Conservation (phyloP, 1,284 basidiomycete genomes). For the Phylloboletellus chloephorus region DNA sequence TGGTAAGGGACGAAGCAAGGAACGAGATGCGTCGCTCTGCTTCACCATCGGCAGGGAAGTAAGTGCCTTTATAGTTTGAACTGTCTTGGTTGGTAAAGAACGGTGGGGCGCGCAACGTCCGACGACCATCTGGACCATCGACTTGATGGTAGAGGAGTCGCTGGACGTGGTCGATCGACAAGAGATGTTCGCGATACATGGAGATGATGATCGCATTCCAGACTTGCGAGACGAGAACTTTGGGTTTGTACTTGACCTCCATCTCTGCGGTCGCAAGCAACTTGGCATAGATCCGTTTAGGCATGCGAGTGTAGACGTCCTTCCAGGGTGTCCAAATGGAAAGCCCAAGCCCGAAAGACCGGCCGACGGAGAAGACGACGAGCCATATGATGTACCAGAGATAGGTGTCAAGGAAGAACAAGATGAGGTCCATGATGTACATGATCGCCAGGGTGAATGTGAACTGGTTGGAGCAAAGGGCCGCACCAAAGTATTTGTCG, state of each 20-base stretch:
- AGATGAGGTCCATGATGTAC: conserved; percentile 91
- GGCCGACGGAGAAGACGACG: conserved; percentile 86
- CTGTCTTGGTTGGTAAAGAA: conserved; percentile 92
- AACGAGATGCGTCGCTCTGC: conserved; percentile 95
- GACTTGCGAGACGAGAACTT: conserved; percentile 94
- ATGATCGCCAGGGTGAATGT: conserved; percentile 90
- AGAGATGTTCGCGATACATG: conserved; percentile 95
- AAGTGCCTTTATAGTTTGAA: conserved; percentile 67
- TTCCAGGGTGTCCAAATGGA: conserved; percentile 98
- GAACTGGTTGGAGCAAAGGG: conserved; percentile 83
- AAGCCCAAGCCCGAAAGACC: conserved; percentile 85
- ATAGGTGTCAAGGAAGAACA: conserved; percentile 98
- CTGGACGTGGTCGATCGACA: conserved; percentile 94
- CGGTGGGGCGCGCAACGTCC: conserved; percentile 87
- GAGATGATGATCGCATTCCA: conserved; percentile 99
- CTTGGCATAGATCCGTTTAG: conserved; percentile 95
- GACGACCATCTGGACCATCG: conserved; percentile 78
- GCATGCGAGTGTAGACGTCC: conserved; percentile 90
- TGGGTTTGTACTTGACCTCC: conserved; percentile 97
- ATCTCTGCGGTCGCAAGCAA: conserved; percentile 88
- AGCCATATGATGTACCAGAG: conserved; percentile 97
- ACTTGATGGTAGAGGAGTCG: conserved; percentile 92
- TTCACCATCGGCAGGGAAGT: conserved; percentile 92
- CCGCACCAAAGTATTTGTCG: conserved; percentile 75
- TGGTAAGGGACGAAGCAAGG: conserved; percentile 93